Conservation (phyloP, 805 yeast genomes). For the Starmerella etchellsii region DNA sequence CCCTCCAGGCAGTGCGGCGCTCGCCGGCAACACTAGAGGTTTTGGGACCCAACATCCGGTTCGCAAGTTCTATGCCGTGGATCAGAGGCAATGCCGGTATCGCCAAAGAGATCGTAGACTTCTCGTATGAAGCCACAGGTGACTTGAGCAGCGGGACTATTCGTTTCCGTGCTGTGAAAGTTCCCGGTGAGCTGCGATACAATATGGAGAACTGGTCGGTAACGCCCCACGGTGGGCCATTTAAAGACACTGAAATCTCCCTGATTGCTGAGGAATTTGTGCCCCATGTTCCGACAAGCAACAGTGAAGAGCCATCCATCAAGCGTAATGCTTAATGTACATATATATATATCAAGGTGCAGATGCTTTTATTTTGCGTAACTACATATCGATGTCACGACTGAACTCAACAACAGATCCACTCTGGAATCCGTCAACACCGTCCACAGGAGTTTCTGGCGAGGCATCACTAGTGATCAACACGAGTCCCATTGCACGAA, state of each 20-base stretch:
- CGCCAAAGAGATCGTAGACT: constrained; percentile 66
- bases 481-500: constrained; percentile 69
- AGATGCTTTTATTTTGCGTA: no score
- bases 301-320: constrained; percentile 16
- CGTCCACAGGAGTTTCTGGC: constrained; percentile 13
- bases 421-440: constrained; percentile 55
- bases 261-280: constrained; percentile 37
- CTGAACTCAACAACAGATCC: constrained; percentile 49
- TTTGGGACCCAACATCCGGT: constrained; percentile 67
- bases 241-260: constrained; percentile 27
- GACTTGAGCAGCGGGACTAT: constrained; percentile 41
- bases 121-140: constrained; percentile 60
- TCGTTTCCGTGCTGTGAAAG: constrained; percentile 58
- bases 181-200: constrained; percentile 44
- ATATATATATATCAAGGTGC: background rate
- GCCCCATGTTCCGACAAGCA: constrained; percentile 23
- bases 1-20: constrained; percentile 73
- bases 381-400: constrained; percentile 14
- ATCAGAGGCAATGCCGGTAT: constrained; percentile 73
- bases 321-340: constrained; percentile 1
- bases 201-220: constrained; percentile 52
- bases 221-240: constrained; percentile 34
- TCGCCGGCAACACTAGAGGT: constrained; percentile 47
- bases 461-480: constrained; percentile 42
- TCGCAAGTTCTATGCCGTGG: constrained; percentile 75